Evolutionary conservation across 2,329 filamentous ascomycete genomes (phyloP).

Genomic region (Curvularia verruculosa): DNA sequence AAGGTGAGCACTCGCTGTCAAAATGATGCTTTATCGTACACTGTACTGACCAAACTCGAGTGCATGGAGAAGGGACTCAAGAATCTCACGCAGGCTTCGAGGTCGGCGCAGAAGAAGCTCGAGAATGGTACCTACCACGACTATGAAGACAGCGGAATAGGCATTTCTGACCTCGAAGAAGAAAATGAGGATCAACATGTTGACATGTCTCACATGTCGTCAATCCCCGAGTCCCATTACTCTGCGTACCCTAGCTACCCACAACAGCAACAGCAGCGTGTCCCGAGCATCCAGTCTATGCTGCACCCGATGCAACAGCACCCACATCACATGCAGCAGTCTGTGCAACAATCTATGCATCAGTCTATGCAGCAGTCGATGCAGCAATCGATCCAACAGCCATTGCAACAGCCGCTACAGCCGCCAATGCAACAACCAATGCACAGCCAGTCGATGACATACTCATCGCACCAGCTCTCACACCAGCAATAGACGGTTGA

Average conservation of each 20-base stretch:
- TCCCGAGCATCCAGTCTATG: constrained; percentile 51
- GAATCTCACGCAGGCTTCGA: constrained; percentile 73
- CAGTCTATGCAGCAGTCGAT: constrained; percentile 10
- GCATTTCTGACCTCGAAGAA: constrained; percentile 58
- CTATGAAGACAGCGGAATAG: constrained; percentile 73
- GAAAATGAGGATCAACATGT: constrained; percentile 45
- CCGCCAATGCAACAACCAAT: constrained; percentile 14
- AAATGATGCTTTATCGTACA: not conserved
- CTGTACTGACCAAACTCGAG: constrained; percentile 53
- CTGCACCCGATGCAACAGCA: constrained; percentile 31
- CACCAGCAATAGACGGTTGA: constrained; percentile 22
- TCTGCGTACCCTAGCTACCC: constrained; percentile 28
- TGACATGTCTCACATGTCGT: constrained; percentile 33
- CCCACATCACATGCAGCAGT: constrained; percentile 13
- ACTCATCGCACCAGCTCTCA: constrained; percentile 23
- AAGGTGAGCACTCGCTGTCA: constrained; percentile 61
- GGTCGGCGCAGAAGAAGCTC: constrained; percentile 70
- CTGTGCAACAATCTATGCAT: constrained; percentile 14
- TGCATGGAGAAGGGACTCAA: constrained; percentile 85
- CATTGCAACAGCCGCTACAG: constrained; percentile 12
- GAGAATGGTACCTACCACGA: constrained; percentile 52
- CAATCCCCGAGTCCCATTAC: constrained; percentile 30
- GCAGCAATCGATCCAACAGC: constrained; percentile 12
- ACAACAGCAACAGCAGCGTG: constrained; percentile 37
- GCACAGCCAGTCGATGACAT: constrained; percentile 24